Evolutionary conservation across 306 rosid genomes (phyloP).

Genomic region (Quercus cerris): DNA sequence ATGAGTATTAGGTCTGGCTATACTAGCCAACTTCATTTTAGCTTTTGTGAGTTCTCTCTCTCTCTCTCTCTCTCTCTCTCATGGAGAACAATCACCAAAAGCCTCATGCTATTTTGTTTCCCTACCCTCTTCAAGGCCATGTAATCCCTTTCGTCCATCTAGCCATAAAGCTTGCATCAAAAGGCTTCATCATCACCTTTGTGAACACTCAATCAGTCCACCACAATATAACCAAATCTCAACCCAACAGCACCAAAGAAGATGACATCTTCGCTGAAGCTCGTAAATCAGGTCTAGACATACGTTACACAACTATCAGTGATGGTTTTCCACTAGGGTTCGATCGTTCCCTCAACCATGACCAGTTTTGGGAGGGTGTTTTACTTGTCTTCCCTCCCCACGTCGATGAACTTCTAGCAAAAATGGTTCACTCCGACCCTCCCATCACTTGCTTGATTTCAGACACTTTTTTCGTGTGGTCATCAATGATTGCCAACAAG

Average conservation of each 20-base stretch:
- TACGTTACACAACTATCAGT: slow-evolving; percentile 25
- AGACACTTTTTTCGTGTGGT: slow-evolving; percentile 26
- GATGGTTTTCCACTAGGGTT: slow-evolving; percentile 26
- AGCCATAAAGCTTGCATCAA: neutral
- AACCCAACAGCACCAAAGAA: neutral
- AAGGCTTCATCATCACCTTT: slow-evolving; percentile 17
- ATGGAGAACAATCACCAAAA: neutral
- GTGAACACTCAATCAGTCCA: slow-evolving; percentile 3
- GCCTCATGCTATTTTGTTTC: slow-evolving; percentile 4
- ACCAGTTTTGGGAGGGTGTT: neutral
- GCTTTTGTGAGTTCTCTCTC: neutral
- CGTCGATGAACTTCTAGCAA: slow-evolving; percentile 26
- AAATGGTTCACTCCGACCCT: slow-evolving; percentile 19
- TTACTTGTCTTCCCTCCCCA: slow-evolving; percentile 24
- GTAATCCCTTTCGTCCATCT: slow-evolving; percentile 1
- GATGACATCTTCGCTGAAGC: slow-evolving; percentile 24
- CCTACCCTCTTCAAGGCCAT: neutral
- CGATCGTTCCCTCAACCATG: slow-evolving; percentile 13
- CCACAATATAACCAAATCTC: slow-evolving; percentile 3
- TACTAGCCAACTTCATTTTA: neutral
- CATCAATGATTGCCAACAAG: slow-evolving; percentile 18
- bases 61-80: neutral
- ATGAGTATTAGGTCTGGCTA: neutral
- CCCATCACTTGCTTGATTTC: slow-evolving; percentile 30
- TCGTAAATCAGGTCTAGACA: slow-evolving; percentile 22